These are phyloP conservation scores for Ananas comosus DNA, from an alignment of 176 grass and related monocot genomes.

Conservation along the genomic window DNA sequence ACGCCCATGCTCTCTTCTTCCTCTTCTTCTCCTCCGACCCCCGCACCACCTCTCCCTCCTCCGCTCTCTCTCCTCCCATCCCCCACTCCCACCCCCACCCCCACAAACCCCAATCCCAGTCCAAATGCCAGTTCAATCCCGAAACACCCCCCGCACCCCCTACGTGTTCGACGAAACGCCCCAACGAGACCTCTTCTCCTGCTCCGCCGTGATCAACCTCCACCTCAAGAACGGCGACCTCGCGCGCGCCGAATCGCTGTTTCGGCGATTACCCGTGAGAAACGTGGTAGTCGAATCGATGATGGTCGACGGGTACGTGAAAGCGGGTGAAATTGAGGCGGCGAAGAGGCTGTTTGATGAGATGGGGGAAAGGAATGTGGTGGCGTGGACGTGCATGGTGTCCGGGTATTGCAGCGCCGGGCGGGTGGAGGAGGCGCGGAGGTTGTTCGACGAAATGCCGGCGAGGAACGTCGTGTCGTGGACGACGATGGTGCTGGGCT, in stretches of 20 bases:
- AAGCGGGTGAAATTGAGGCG: constrained; percentile 9
- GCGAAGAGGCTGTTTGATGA: constrained; percentile 21
- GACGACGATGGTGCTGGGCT: constrained; percentile 20
- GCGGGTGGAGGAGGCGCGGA: constrained; percentile 8
- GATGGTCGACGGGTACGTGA: constrained; percentile 21
- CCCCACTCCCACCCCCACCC: no score
- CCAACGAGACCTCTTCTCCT: constrained; percentile 10
- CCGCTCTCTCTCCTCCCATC: no score
- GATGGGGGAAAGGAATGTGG: constrained; percentile 15
- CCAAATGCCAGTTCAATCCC: no score
- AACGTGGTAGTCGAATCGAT: constrained; percentile 15
- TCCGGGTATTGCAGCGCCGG: constrained; percentile 18
- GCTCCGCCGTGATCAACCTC: constrained; percentile 19
- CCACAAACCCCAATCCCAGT: no score
- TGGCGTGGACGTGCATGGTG: constrained; percentile 23
- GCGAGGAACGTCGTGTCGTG: constrained; percentile 25
- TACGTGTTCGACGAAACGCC: constrained; percentile 15
- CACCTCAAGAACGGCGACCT: constrained; percentile 10
- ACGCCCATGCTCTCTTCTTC: no score
- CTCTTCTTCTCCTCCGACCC: no score
- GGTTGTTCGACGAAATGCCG: constrained; percentile 19
- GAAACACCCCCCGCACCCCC: neutral
- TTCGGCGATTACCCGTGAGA: constrained; percentile 1
- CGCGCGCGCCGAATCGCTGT: constrained; percentile 15
- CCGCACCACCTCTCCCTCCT: no score